Percentiles rank a stretch among this genome's conserved stretches.
Conservation (phyloP, 345 rosid genomes). For the Citrus reticulata region DNA sequence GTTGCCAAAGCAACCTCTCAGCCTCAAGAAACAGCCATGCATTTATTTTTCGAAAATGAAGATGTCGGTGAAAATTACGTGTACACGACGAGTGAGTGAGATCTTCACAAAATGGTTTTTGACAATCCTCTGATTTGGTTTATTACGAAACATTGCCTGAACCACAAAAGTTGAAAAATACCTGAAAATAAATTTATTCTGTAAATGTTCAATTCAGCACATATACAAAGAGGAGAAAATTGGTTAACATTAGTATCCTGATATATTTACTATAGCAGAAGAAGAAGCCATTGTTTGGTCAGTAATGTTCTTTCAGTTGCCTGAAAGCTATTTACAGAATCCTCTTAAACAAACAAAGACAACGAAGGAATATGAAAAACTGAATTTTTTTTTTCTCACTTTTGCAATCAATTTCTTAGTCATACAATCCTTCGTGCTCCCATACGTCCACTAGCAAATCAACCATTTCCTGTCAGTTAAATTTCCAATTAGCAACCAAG, state of each 20-base stretch:
- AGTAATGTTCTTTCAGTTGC: background rate
- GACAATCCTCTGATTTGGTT: no score
- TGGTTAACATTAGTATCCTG: background rate
- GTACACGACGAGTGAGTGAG: no score
- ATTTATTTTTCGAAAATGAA: no score
- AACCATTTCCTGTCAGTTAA: slow-evolving; percentile 48
- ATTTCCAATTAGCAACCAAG: background rate
- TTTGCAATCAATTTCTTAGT: slow-evolving; percentile 21
- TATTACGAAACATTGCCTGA: no score
- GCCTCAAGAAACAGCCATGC: no score
- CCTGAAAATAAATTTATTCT: no score
- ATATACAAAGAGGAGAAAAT: background rate
- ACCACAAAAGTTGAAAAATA: background rate
- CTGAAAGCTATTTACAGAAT: slow-evolving; percentile 18
- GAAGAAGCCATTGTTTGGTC: background rate
- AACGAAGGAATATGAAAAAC: background rate
- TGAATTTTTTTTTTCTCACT: background rate
- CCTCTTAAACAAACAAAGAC: background rate
- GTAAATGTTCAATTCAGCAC: background rate
- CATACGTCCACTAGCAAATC: slow-evolving; percentile 57
- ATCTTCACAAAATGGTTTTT: no score
- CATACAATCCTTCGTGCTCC: slow-evolving; percentile 21
- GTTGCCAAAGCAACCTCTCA: no score
- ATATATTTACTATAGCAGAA: background rate
- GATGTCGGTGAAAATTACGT: no score